A percentile compares a stretch with the other conserved stretches of the same genome.
Evolutionary conservation across 257 asterid genomes (phyloP).

Genomic region (Hygrophila difformis): DNA sequence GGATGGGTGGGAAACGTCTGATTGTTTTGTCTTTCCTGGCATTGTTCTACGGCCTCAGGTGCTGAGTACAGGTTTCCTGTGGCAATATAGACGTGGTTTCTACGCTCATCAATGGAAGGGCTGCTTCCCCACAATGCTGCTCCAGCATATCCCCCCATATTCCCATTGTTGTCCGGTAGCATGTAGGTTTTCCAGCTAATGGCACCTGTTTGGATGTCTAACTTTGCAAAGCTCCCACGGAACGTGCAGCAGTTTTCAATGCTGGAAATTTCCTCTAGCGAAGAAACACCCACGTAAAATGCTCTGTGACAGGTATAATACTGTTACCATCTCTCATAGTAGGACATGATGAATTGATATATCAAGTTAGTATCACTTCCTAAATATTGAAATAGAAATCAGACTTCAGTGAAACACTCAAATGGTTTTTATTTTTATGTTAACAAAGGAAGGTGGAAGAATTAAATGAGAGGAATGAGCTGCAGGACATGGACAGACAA

Average conservation of each 20-base stretch:
- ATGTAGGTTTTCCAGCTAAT: constrained; percentile 37
- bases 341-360: too few relatives aligned
- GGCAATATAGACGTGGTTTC: constrained; percentile 39
- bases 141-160: constrained; percentile 31
- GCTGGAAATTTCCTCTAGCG: constrained; percentile 22
- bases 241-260: constrained; percentile 39
- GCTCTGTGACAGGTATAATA: neutral
- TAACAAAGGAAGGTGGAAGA: too few relatives aligned
- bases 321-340: too few relatives aligned
- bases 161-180: constrained; percentile 34
- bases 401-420: too few relatives aligned
- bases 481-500: too few relatives aligned
- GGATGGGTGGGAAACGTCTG: constrained; percentile 19
- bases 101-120: constrained; percentile 31
- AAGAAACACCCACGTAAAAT: constrained; percentile 39
- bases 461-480: too few relatives aligned
- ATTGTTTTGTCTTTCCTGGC: constrained; percentile 30
- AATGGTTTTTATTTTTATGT: too few relatives aligned
- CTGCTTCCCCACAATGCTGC: constrained; percentile 60
- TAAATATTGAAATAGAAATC: too few relatives aligned
- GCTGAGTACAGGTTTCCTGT: constrained; percentile 44
- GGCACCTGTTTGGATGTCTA: constrained; percentile 28
- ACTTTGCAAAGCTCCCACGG: constrained; percentile 44
- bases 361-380: too few relatives aligned
- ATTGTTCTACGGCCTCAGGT: constrained; percentile 20